Evolutionary conservation across 2,329 filamentous ascomycete species (phyloP).

Genomic region (Ceratocystis diversiconidia): DNA sequence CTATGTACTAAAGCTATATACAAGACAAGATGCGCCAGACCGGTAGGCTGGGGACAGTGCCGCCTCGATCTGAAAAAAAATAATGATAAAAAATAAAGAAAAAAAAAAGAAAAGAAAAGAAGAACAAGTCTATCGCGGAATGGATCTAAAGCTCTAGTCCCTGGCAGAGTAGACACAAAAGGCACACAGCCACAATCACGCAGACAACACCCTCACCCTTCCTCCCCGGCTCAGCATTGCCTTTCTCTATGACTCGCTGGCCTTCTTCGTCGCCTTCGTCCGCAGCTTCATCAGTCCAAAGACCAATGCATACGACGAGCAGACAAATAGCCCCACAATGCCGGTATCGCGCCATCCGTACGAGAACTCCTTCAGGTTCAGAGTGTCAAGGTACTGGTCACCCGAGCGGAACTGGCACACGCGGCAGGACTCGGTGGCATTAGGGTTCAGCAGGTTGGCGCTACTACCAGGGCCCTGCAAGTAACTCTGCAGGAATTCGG

Average conservation of each 20-base stretch:
- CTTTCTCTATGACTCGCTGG: constrained; percentile 18
- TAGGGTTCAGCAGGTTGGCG: constrained; percentile 44
- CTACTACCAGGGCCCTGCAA: constrained; percentile 32
- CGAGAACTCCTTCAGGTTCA: constrained; percentile 47
- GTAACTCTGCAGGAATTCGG: constrained; percentile 41
- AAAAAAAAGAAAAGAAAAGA: not conserved
- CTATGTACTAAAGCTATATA: constrained; percentile 1
- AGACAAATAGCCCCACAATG: constrained; percentile 41
- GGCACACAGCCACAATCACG: too few species aligned
- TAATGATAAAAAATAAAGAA: not conserved
- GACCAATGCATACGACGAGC: constrained; percentile 38
- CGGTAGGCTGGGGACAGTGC: constrained; percentile 21
- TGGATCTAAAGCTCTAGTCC: not conserved
- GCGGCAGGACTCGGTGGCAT: constrained; percentile 38
- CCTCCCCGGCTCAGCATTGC: too few species aligned
- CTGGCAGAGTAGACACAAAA: too few species aligned
- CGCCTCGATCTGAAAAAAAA: not conserved
- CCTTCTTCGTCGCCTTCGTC: constrained; percentile 35
- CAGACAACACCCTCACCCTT: not conserved
- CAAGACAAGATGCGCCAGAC: not conserved
- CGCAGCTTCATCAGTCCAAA: constrained; percentile 35
- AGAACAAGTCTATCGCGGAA: not conserved
- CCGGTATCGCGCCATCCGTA: constrained; percentile 54
- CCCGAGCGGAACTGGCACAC: constrained; percentile 48
- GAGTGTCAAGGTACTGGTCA: constrained; percentile 42